Evolutionary conservation across 495 filamentous ascomycete species (phyloP), one percentile per base, ranked within the genome.

Genomic region (Opeltia flavorubescens): DNA sequence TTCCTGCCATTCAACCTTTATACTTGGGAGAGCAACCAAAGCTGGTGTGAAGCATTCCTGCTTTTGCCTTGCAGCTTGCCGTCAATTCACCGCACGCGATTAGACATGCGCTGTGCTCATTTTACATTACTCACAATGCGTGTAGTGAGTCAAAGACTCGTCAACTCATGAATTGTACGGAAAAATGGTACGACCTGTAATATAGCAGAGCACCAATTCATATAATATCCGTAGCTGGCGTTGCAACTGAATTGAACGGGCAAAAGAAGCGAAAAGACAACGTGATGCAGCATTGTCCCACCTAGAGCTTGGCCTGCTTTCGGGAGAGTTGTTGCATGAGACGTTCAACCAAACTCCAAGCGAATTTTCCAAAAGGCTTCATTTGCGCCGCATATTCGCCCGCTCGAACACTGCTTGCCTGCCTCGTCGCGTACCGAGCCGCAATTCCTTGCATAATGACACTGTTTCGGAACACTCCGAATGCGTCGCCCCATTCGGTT

Each of bases 361-460:
- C 83, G 44, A 80, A 70, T 59, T 82, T 67, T 4, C 79, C 86
- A 65, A 88, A 76, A 33, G 75, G 75, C 35, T 64, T 70, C 55
- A 81, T 76, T 56, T 72, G 67, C 31, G 66, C 66, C 7, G 64
- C 86, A 62, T 94, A 86, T 33, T 80, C 74, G 43, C 65, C 70
- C 15, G 91, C 91, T 50, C 83, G 72, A 43, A 74, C 81, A 62
- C 86, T 93, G 62, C 88, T 95, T 9, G 91, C 91, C 74, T 98
- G 91, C 30, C 91, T 67, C 31, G 72, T 64, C 34, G 91, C 91
- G 53, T 77, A 79, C 46, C 91, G 70, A 35, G 89, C 89, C 28
- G 86, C 85, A 58, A 98, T 94, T 1, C 91, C 89, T 65, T 98
- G 91, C 68, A 86, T 86, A 58, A 98, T 93, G 29, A 89, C 81